Percentiles rank a stretch among this genome's conserved stretches.
These are phyloP conservation scores for Quercus variabilis DNA, from an alignment of 306 rosid species.

Conservation along the genomic window DNA sequence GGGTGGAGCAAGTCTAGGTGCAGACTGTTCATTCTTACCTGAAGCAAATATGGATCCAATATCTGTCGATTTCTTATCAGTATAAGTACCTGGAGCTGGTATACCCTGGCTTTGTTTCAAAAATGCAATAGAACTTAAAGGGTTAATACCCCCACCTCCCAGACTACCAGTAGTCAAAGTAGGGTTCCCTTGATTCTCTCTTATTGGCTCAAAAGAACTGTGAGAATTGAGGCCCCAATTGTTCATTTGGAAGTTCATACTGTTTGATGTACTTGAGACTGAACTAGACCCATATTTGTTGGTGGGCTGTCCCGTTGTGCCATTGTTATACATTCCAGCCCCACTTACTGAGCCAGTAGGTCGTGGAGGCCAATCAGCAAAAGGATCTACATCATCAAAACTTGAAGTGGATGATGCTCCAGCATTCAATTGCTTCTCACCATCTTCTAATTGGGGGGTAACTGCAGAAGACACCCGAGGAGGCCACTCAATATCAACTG, in stretches of 20 bases:
- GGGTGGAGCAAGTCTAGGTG: constrained; percentile 89
- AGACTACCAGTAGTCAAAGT: constrained; percentile 32
- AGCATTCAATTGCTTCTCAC: constrained; percentile 46
- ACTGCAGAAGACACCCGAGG: constrained; percentile 52
- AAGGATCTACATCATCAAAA: constrained; percentile 70
- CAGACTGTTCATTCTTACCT: constrained; percentile 59
- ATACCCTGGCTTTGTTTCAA: constrained; percentile 54
- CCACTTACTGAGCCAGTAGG: constrained; percentile 57
- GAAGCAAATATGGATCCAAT: constrained; percentile 81
- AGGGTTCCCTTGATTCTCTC: constrained; percentile 49
- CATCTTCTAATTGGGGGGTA: constrained; percentile 43
- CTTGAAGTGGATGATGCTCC: constrained; percentile 59
- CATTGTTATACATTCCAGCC: constrained; percentile 55
- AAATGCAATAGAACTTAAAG: constrained; percentile 58
- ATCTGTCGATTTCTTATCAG: constrained; percentile 51
- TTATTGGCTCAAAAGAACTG: constrained; percentile 32
- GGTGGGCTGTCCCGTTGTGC: constrained; percentile 36
- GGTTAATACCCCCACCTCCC: constrained; percentile 32
- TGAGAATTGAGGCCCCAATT: constrained; percentile 56
- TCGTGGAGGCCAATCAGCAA: constrained; percentile 93
- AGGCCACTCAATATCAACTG: constrained; percentile 96
- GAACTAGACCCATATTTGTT: constrained; percentile 48
- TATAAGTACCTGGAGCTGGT: constrained; percentile 36
- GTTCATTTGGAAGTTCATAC: constrained; percentile 44
- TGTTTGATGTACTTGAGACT: constrained; percentile 46